Conservation (phyloP, 805 yeast species). For the Brettanomyces anomalus region DNA sequence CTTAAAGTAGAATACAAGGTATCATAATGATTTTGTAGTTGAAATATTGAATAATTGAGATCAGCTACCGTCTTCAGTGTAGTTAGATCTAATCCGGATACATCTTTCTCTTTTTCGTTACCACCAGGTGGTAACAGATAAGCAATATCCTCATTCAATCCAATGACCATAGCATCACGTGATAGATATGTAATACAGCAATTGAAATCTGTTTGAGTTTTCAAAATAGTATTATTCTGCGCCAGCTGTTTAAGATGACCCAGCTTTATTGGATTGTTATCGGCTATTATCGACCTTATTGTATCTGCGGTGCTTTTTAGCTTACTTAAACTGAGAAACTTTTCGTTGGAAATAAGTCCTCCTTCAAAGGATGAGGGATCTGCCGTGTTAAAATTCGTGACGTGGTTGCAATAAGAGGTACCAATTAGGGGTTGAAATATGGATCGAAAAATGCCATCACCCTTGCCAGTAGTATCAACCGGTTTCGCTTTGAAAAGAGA, state of each 20-base stretch:
- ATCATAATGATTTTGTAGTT: slow-evolving; percentile 12
- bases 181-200: slow-evolving; percentile 16
- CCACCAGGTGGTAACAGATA: background rate
- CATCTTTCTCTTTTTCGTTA: background rate
- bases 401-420: slow-evolving; percentile 3
- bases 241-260: slow-evolving; percentile 9
- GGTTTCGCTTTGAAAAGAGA: slow-evolving; percentile 9
- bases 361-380: slow-evolving; percentile 7
- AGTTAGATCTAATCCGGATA: slow-evolving; percentile 7
- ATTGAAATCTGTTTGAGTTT: slow-evolving; percentile 12
- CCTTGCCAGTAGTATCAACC: slow-evolving; percentile 2
- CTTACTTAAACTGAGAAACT: slow-evolving; percentile 11
- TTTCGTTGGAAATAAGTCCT: slow-evolving; percentile 10
- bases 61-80: slow-evolving; percentile 18
- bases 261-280: slow-evolving; percentile 9
- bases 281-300: slow-evolving; percentile 4
- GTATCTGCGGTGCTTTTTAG: slow-evolving; percentile 7
- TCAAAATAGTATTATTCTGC: slow-evolving; percentile 1
- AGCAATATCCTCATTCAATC: background rate
- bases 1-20: slow-evolving; percentile 7
- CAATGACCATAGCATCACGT: slow-evolving; percentile 9
- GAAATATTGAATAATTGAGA: slow-evolving; percentile 20
- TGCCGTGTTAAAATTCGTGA: slow-evolving; percentile 6
- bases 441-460: slow-evolving; percentile 7
- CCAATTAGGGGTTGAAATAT: slow-evolving; percentile 2